phyloP scores from a whole-genome alignment of 1,139 yeast species.

The Meyerozyma elateridarum region DNA sequence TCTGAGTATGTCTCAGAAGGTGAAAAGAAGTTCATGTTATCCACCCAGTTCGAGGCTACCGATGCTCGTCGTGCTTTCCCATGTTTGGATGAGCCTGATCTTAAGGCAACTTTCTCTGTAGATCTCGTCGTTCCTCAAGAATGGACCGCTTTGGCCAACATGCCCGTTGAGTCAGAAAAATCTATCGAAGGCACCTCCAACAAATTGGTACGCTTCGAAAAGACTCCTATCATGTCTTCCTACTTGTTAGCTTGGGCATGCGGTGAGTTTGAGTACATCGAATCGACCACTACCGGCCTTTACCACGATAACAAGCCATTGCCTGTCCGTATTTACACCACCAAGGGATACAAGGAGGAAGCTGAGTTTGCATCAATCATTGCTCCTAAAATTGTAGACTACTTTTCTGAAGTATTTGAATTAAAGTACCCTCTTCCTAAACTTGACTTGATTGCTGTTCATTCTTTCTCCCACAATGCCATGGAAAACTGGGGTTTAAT shows the following conservation, averaged over 20 bases:
- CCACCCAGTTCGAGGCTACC: constrained; percentile 84
- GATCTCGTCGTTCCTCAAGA: constrained; percentile 11
- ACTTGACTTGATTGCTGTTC: constrained; percentile 72
- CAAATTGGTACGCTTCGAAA: constrained; percentile 10
- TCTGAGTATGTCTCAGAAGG: constrained; percentile 65
- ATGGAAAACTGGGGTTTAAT: constrained; percentile 92
- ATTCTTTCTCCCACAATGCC: constrained; percentile 73
- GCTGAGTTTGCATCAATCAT: constrained; percentile 63
- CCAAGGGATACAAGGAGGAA: constrained; percentile 59
- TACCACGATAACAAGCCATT: constrained; percentile 45
- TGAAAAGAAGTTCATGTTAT: constrained; percentile 57
- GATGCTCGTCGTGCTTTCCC: constrained; percentile 86
- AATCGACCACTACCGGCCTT: constrained; percentile 32
- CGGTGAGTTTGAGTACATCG: constrained; percentile 72
- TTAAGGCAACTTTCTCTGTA: constrained; percentile 58
- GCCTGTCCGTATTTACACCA: constrained; percentile 70
- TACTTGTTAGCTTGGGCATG: constrained; percentile 46
- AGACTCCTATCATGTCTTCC: constrained; percentile 17
- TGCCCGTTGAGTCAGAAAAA: constrained; percentile 12
- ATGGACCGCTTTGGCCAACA: constrained; percentile 16
- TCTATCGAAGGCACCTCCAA: constrained; percentile 7
- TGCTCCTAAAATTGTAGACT: constrained; percentile 63
- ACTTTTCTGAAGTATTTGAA: constrained; percentile 60
- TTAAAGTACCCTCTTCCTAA: constrained; percentile 70
- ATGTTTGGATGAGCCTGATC: constrained; percentile 74